Evolutionary conservation across 495 filamentous ascomycete species (phyloP).

Genomic region (Penicillium canescens): DNA sequence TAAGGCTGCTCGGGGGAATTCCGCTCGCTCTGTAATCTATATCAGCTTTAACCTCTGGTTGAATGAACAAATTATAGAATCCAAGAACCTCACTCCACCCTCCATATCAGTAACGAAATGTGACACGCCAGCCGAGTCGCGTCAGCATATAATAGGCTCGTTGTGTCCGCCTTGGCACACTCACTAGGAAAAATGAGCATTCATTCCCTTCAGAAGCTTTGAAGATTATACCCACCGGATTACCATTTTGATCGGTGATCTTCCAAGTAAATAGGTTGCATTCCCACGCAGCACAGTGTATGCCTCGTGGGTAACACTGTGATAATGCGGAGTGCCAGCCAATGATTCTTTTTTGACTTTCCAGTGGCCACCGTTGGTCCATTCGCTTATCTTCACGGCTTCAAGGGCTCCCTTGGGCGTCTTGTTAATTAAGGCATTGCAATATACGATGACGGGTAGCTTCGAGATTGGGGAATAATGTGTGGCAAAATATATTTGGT

Average conservation of each 20-base stretch:
- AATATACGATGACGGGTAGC: neutral
- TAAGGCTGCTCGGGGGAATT: constrained; percentile 9
- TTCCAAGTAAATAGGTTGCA: constrained; percentile 9
- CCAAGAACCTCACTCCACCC: constrained; percentile 6
- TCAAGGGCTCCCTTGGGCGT: neutral
- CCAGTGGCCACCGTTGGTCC: constrained; percentile 11
- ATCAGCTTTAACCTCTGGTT: no score
- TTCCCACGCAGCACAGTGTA: constrained; percentile 7
- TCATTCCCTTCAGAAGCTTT: neutral
- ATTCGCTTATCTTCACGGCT: constrained; percentile 1
- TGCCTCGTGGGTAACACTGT: constrained; percentile 8
- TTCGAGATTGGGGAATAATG: neutral
- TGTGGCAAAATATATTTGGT: no score
- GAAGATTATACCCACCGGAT: neutral
- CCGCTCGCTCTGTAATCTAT: neutral
- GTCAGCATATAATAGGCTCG: neutral
- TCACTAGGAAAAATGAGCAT: neutral
- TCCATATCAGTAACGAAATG: constrained; percentile 8
- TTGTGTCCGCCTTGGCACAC: neutral
- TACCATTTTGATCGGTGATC: constrained; percentile 1
- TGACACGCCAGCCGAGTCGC: constrained; percentile 2
- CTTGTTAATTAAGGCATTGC: neutral
- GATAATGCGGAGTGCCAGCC: constrained; percentile 12
- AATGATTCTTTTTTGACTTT: constrained; percentile 6
- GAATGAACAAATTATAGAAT: constrained; percentile 5